Conservation (phyloP, 192 early-diverging fungal species). For the Lunasporangiospora selenospora region DNA sequence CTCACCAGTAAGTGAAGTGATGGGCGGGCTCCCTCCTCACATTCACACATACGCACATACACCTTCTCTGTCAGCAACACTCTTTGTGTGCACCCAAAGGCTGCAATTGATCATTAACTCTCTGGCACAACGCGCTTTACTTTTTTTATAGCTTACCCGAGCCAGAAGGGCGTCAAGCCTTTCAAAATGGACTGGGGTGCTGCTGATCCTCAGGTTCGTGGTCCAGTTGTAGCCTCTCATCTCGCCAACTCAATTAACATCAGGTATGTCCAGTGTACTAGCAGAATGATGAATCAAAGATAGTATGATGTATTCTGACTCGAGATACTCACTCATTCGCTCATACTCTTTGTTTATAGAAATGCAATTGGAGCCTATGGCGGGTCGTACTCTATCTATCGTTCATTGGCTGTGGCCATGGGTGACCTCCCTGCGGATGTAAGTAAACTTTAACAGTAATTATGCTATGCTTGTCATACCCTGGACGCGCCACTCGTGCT, state of each 20-base stretch:
- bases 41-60: neutral
- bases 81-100: too few species aligned
- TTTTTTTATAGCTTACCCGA: constrained; percentile 53
- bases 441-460: constrained; percentile 2
- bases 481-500: too few species aligned
- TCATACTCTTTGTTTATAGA: constrained; percentile 25
- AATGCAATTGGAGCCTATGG: constrained; percentile 97
- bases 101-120: neutral
- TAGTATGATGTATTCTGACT: neutral
- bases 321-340: neutral
- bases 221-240: constrained; percentile 87
- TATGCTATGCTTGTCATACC: too few species aligned
- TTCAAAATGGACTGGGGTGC: constrained; percentile 82
- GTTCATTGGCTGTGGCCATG: constrained; percentile 90
- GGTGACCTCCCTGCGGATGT: constrained; percentile 70
- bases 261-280: constrained; percentile 52
- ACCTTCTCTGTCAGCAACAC: too few species aligned
- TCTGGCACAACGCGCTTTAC: neutral
- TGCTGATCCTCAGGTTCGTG: constrained; percentile 71
- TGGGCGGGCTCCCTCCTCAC: too few species aligned
- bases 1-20: constrained; percentile 46
- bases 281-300: neutral
- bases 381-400: constrained; percentile 91
- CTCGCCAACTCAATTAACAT: constrained; percentile 76
- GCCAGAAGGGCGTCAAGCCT: constrained; percentile 73